Percentiles rank a stretch among this genome's conserved stretches.
Conservation (phyloP, 2,329 filamentous ascomycete species). For the Chaetoscypha palmicola region DNA sequence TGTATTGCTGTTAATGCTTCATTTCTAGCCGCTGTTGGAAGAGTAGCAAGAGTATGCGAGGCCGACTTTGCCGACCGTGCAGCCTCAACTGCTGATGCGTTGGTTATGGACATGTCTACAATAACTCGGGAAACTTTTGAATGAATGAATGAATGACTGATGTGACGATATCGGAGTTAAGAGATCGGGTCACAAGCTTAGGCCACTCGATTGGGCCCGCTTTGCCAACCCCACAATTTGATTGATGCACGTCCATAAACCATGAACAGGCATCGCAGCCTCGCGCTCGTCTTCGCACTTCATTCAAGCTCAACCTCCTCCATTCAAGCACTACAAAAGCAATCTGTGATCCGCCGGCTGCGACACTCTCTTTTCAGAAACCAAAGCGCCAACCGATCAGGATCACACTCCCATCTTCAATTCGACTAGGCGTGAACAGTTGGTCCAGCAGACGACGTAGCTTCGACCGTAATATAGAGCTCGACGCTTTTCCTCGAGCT, state of each 20-base stretch:
- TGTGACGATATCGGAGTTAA: not conserved
- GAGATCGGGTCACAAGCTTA: not conserved
- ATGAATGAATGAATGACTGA: not conserved
- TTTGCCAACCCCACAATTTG: not conserved
- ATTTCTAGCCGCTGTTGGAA: conserved; percentile 71
- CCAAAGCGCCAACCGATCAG: too few relatives aligned
- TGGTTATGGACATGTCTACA: conserved; percentile 79
- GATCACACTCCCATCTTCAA: too few relatives aligned
- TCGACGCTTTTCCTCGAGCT: too few relatives aligned
- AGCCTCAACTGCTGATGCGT: conserved; percentile 69
- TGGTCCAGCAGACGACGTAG: too few relatives aligned
- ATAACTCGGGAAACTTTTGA: not conserved
- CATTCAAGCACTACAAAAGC: not conserved
- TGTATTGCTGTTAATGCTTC: conserved; percentile 79
- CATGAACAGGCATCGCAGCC: not conserved
- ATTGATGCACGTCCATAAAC: not conserved
- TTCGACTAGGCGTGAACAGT: too few relatives aligned
- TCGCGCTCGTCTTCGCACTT: not conserved
- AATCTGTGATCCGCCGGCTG: too few relatives aligned
- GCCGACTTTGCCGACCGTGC: conserved; percentile 73
- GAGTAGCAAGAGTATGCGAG: conserved; percentile 74
- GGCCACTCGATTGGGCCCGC: not conserved
- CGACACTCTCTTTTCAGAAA: too few relatives aligned
- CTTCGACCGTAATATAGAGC: too few relatives aligned
- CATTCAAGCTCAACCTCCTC: too few relatives aligned